Base-by-base conservation (phyloP, 2,329 filamentous ascomycete genomes). In the Geosmithia putterillii region DNA sequence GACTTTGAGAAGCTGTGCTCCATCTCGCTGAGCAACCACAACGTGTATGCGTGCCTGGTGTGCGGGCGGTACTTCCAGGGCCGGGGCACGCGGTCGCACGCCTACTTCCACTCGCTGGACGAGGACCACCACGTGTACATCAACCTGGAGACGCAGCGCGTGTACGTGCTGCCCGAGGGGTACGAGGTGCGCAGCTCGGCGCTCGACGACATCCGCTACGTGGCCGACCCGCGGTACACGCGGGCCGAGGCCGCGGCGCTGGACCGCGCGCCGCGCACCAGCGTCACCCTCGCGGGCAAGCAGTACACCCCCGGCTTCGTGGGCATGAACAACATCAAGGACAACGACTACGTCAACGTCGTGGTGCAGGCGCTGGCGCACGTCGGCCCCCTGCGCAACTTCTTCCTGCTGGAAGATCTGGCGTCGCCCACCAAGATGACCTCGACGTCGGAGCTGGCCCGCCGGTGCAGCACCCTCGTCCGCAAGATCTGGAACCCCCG, bases 241-340 rank as follows among this genome's bases (percentile, higher is more conserved):
- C 84, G 81, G 55, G 73, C 77, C 36, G 86, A 96, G 56, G 89
- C 96, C 25, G 72, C 78, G 54, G 78, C 79, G 54, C 67, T 96
- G 50, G 92, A 96, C 64, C 76, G 79, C 43, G 67, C 69, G 43
- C 71, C 72, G 55, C 28, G 10, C 28, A 3, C 5, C 28, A 76
- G 79, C 38, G 88, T 82, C 74, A 90, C 94, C 54, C 72, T 96
- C 37, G 71, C 73, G 41, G 87, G 87, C 49, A 86, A 83, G 62
- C 79, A 84, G 58, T 98, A 98, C 64, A 82, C 82, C 51, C 92
- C 92, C 18, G 90, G 92, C 6, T 98, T 89, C 59, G 87, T 98
- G 47, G 92, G 92, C 51, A 94, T 98, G 86, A 98, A 98, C 73
- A 98, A 98, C 65, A 95, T 98, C 72, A 98, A 98, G 64, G 87